Base-by-base conservation (phyloP, 2,329 filamentous ascomycete genomes). In the Colletotrichum sp. region DNA sequence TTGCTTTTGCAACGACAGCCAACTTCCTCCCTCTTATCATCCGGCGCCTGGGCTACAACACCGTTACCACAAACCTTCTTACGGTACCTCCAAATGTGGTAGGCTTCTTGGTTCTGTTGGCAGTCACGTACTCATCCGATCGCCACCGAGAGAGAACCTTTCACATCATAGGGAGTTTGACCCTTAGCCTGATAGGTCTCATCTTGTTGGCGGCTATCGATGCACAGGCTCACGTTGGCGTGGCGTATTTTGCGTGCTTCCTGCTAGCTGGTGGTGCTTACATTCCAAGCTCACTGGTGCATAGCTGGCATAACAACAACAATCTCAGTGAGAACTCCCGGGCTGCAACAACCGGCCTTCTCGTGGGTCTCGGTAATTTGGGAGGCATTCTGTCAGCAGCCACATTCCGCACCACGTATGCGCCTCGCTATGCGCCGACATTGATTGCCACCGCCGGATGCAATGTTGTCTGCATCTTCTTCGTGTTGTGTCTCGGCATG, bases 241-340 rank as follows among this genome's bases (percentile, higher is more conserved):
- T 88, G 0, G 86, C 87, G 3, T 90, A 90, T 71, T 90, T 90
- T 76, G 87, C 88, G 0, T 87, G 85, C 74, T 90, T 90, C 72
- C 80, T 90, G 5, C 81, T 90, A 68, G 85, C 86, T 85, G 87
- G 0, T 85, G 84, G 6, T 86, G 85, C 68, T 80, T 90, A n/a
- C 84, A 89, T 6, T 85, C 89, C 75, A 84, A 84, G 2, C 89
- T 88, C 88, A 84, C 80, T 88, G 9, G 85, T 87, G 28, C 88
- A 91, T 80, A 89, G 85, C 9, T 88, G 87, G 87, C 80, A 87
- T 7, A 86, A 85, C 52, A 84, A 85, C 74, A 88, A 87, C 67
- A 81, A 85, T 7, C 85, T 87, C n/a, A 85, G 85, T 4, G 85
- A 88, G 72, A 88, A 81, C 30, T 80, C 78, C 0, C 84, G 88